phyloP scores from a whole-genome alignment of 805 yeast genomes.

The Myxozyma udenii region DNA sequence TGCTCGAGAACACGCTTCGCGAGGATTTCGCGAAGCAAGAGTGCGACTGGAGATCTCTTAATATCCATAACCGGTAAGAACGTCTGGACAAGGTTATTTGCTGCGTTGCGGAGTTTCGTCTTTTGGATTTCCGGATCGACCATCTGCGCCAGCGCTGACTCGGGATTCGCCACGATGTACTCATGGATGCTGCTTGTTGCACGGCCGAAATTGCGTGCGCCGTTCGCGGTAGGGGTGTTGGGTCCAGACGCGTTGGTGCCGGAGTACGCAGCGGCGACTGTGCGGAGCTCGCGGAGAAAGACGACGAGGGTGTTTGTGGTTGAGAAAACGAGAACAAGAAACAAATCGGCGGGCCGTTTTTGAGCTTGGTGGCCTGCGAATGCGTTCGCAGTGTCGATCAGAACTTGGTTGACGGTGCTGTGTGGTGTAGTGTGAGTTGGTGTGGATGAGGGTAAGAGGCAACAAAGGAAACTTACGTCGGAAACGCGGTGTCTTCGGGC shows the following conservation, averaged over 20 bases:
- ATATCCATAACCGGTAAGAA: slow-evolving; percentile 28
- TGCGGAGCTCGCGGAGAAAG: slow-evolving; percentile 29
- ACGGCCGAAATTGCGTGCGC: background rate
- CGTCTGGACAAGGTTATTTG: slow-evolving; percentile 28
- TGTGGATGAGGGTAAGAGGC: background rate
- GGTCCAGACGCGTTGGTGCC: slow-evolving; percentile 14
- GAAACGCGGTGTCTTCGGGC: slow-evolving; percentile 18
- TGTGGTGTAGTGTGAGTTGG: background rate
- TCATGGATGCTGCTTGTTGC: slow-evolving; percentile 14
- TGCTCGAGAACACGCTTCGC: slow-evolving; percentile 26
- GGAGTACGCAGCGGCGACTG: slow-evolving; percentile 19
- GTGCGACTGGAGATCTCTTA: slow-evolving; percentile 26
- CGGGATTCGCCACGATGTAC: slow-evolving; percentile 30
- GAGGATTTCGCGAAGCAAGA: slow-evolving; percentile 26
- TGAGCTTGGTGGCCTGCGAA: slow-evolving; percentile 22
- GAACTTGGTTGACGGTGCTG: slow-evolving; percentile 23
- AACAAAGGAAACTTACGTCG: slow-evolving; percentile 6
- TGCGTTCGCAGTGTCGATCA: slow-evolving; percentile 41
- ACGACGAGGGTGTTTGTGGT: slow-evolving; percentile 29
- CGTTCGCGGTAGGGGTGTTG: background rate
- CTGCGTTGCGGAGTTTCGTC: slow-evolving; percentile 26
- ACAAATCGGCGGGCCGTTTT: slow-evolving; percentile 27
- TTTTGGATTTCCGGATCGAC: slow-evolving; percentile 29
- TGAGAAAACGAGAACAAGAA: slow-evolving; percentile 27
- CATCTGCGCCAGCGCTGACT: slow-evolving; percentile 32